phyloP scores from a whole-genome alignment of 1,139 yeast genomes.

The Candida tetrigidarum region DNA sequence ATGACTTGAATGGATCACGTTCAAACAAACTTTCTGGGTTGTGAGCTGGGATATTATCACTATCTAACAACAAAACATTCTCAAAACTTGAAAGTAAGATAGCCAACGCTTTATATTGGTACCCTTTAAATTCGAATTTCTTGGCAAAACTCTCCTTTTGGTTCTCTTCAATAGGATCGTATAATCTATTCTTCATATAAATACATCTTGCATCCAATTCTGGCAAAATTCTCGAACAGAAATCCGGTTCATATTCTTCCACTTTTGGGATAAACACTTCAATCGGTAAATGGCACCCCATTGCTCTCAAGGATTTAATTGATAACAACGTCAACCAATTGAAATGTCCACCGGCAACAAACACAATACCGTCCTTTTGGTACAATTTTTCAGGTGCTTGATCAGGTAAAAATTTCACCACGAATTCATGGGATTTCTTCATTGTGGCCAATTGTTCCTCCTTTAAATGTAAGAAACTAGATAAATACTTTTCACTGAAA shows the following conservation, averaged over 20 bases:
- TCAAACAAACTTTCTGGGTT: constrained; percentile 50
- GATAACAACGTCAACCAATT: constrained; percentile 74
- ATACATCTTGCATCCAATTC: constrained; percentile 72
- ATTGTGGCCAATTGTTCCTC: constrained; percentile 44
- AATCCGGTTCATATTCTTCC: constrained; percentile 69
- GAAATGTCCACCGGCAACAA: constrained; percentile 66
- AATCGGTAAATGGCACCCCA: constrained; percentile 70
- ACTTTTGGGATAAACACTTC: constrained; percentile 75
- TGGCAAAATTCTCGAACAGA: constrained; percentile 70
- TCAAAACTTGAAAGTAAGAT: constrained; percentile 76
- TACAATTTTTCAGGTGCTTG: constrained; percentile 42
- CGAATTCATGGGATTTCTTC: constrained; percentile 53
- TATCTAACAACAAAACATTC: constrained; percentile 73
- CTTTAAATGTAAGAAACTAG: constrained; percentile 56
- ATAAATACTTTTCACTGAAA: constrained; percentile 45
- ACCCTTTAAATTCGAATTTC: constrained; percentile 64
- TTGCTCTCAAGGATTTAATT: constrained; percentile 62
- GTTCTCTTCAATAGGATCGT: constrained; percentile 4
- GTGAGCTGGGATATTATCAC: constrained; percentile 72
- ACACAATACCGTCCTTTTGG: constrained; percentile 77
- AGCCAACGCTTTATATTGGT: constrained; percentile 80
- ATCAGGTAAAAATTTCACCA: constrained; percentile 54
- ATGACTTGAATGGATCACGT: constrained; percentile 31
- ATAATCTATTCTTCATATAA: constrained; percentile 56
- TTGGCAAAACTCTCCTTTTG: constrained; percentile 17